Conservation (phyloP, 345 rosid genomes). For the Odontarrhena argentea region DNA sequence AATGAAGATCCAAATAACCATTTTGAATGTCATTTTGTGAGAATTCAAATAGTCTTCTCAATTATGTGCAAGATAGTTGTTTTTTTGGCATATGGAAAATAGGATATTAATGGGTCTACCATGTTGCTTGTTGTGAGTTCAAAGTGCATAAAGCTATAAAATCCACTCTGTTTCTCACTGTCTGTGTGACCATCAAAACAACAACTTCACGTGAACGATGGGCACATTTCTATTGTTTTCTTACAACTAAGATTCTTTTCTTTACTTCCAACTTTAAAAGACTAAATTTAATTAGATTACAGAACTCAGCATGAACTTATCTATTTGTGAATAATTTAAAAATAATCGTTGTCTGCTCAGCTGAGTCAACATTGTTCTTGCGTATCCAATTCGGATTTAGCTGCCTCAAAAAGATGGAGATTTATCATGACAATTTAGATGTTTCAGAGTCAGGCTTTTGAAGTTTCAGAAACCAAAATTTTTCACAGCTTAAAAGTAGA, state of each 20-base stretch:
- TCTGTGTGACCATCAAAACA: constrained; percentile 35
- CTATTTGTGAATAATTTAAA: constrained; percentile 18
- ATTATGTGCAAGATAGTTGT: neutral
- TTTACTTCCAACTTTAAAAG: neutral
- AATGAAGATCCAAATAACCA: constrained; percentile 11
- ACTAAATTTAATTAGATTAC: constrained; percentile 19
- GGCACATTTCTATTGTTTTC: constrained; percentile 37
- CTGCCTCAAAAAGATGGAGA: constrained; percentile 27
- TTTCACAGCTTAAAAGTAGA: constrained; percentile 31
- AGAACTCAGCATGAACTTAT: constrained; percentile 4
- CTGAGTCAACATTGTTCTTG: constrained; percentile 11
- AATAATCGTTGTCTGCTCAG: constrained; percentile 5
- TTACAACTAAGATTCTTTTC: constrained; percentile 14
- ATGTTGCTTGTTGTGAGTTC: constrained; percentile 41
- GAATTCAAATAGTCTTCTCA: neutral
- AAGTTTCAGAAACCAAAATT: constrained; percentile 29
- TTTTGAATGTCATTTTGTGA: neutral
- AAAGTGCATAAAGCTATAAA: constrained; percentile 42
- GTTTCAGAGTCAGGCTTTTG: constrained; percentile 14
- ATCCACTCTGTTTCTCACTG: constrained; percentile 45
- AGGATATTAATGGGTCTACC: constrained; percentile 42
- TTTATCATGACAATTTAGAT: constrained; percentile 27
- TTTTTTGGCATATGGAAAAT: constrained; percentile 23
- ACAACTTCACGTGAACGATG: constrained; percentile 44
- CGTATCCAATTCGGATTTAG: constrained; percentile 25